These are phyloP conservation scores for Zasmidium cellare DNA, from an alignment of 2,329 filamentous ascomycete species.

Conservation along the genomic window DNA sequence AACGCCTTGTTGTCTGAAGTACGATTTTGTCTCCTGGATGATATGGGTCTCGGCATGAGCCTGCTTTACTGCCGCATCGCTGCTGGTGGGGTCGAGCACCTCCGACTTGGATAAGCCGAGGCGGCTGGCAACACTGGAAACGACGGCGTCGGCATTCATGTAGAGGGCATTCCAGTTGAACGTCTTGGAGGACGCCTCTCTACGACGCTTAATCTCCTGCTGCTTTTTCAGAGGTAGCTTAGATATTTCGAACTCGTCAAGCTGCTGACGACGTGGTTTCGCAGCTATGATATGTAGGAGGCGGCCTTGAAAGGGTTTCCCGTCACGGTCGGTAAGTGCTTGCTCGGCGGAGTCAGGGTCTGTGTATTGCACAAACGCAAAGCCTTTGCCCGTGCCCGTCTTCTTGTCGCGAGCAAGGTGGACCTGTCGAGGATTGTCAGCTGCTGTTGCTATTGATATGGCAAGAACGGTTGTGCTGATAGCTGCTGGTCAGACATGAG, in stretches of 20 bases:
- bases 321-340: slow-evolving; percentile 78
- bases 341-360: slow-evolving; percentile 71
- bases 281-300: slow-evolving; percentile 88
- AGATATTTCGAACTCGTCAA: slow-evolving; percentile 86
- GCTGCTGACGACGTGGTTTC: slow-evolving; percentile 74
- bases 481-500: slow-evolving; percentile 57
- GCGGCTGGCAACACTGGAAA: slow-evolving; percentile 81
- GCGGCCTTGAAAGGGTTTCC: slow-evolving; percentile 86
- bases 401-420: slow-evolving; percentile 75
- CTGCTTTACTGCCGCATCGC: slow-evolving; percentile 93
- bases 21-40: slow-evolving; percentile 93
- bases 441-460: background rate
- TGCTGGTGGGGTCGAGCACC: slow-evolving; percentile 89
- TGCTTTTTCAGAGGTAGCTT: slow-evolving; percentile 95
- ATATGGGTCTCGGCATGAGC: slow-evolving; percentile 94
- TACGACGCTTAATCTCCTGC: slow-evolving; percentile 81
- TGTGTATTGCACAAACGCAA: slow-evolving; percentile 80
- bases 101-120: slow-evolving; percentile 89
- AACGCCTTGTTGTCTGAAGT: slow-evolving; percentile 83
- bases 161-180: slow-evolving; percentile 99
- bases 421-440: slow-evolving; percentile 58
- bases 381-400: slow-evolving; percentile 78
- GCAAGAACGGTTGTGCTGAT: background rate
- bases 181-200: slow-evolving; percentile 71
- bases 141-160: slow-evolving; percentile 92